Evolutionary conservation across 371 early-diverging fungal genomes (phyloP).

Genomic region (Lichtheimia ornata): DNA sequence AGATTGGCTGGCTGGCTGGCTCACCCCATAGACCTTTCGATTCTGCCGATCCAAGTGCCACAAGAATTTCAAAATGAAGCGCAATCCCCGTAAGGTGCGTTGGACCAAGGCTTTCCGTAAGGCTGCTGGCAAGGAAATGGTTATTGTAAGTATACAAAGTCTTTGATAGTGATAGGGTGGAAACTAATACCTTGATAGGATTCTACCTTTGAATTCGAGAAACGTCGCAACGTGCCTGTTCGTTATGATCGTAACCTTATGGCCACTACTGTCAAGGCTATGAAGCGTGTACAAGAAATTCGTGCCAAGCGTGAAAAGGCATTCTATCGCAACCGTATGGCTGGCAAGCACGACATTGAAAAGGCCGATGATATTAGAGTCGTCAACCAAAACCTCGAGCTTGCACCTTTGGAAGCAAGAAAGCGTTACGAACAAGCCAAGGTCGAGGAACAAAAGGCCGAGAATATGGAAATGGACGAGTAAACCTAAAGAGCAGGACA

Average conservation of each 20-base stretch:
- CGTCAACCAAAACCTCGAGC: conserved; percentile 85
- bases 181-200: conserved; percentile 55
- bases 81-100: conserved; percentile 98
- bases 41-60: conserved; percentile 99
- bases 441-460: conserved; percentile 49
- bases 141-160: conserved; percentile 71
- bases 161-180: too few species aligned
- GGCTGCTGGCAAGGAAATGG: conserved; percentile 98
- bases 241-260: conserved; percentile 96
- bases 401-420: conserved; percentile 70
- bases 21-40: conserved; percentile 75
- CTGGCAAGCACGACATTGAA: conserved; percentile 78
- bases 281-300: conserved; percentile 95
- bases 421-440: conserved; percentile 63
- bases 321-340: conserved; percentile 87
- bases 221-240: conserved; percentile 95
- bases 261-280: conserved; percentile 93
- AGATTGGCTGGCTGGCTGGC: neutral
- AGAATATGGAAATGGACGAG: conserved; percentile 65
- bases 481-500: conserved; percentile 4
- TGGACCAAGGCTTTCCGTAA: conserved; percentile 99
- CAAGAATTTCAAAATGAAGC: conserved; percentile 99
- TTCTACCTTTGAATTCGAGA: conserved; percentile 96
- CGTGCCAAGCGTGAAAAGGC: conserved; percentile 88
- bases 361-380: conserved; percentile 72